A percentile compares a stretch with the other conserved stretches of the same genome.
phyloP scores from a whole-genome alignment of 2,329 filamentous ascomycete species.

The Verticillium nonalfalfae region DNA sequence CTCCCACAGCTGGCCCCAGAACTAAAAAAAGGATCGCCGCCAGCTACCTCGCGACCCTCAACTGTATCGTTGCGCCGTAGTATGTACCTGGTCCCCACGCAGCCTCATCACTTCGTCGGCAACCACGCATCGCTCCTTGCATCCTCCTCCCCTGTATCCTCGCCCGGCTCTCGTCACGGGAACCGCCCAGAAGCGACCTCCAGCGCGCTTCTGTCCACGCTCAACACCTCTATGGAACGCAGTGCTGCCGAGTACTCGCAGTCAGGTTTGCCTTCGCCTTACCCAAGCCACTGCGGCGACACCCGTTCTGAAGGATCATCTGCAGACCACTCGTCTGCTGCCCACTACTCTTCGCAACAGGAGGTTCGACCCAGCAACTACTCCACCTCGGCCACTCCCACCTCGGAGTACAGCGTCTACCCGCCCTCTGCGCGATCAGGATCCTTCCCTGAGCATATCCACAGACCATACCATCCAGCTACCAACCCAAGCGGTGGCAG shows the following conservation, averaged over 20 bases:
- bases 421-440: constrained; percentile 70
- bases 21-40: constrained; percentile 22
- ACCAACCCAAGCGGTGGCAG: constrained; percentile 67
- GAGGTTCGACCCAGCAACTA: constrained; percentile 69
- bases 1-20: constrained; percentile 19
- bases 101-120: constrained; percentile 21
- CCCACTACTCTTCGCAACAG: constrained; percentile 77
- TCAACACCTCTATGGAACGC: constrained; percentile 47
- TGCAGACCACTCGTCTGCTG: constrained; percentile 91
- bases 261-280: constrained; percentile 78
- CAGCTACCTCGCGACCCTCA: constrained; percentile 2
- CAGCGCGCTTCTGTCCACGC: constrained; percentile 20
- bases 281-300: constrained; percentile 59
- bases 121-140: constrained; percentile 19
- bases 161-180: constrained; percentile 14
- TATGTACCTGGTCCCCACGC: constrained; percentile 25
- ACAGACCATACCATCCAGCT: constrained; percentile 76
- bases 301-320: constrained; percentile 77
- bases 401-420: constrained; percentile 81
- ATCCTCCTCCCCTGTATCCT: not conserved
- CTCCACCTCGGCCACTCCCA: constrained; percentile 74
- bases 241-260: constrained; percentile 72
- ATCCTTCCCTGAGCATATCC: constrained; percentile 82
- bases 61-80: constrained; percentile 21
- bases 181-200: constrained; percentile 20